These are phyloP conservation scores for Scutellaria baicalensis DNA, from an alignment of 257 asterid genomes.

Conservation along the genomic window DNA sequence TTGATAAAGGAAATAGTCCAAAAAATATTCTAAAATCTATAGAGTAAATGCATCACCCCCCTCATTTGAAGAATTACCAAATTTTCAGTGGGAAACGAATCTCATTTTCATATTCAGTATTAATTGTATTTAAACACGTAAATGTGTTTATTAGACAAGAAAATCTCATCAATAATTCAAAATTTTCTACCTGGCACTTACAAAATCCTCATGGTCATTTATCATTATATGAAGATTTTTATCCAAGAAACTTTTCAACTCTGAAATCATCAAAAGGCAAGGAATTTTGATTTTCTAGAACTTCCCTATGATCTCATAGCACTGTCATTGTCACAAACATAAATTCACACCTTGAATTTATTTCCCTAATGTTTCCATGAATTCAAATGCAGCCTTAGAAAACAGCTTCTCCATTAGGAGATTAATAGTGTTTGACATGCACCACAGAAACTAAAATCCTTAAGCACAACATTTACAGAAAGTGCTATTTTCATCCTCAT, in stretches of 20 bases:
- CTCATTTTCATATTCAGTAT: background rate
- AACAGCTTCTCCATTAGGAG: background rate
- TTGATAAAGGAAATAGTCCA: background rate
- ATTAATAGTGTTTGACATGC: background rate
- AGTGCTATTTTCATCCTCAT: background rate
- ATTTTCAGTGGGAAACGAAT: background rate
- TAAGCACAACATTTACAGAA: background rate
- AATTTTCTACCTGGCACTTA: background rate
- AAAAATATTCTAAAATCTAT: background rate
- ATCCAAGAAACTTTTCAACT: background rate
- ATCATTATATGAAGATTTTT: background rate
- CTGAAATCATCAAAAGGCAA: background rate
- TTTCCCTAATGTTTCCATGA: background rate
- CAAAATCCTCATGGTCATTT: background rate
- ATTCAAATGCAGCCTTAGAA: background rate
- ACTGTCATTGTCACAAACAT: background rate
- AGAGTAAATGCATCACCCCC: background rate
- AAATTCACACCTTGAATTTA: background rate
- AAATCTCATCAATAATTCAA: background rate
- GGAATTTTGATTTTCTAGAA: background rate
- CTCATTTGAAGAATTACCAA: background rate
- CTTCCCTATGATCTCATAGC: background rate
- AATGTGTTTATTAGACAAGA: background rate
- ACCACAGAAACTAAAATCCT: background rate
- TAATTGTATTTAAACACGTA: background rate